Conservation (phyloP, 2,329 filamentous ascomycete species). For the Colletotrichum siamense region DNA sequence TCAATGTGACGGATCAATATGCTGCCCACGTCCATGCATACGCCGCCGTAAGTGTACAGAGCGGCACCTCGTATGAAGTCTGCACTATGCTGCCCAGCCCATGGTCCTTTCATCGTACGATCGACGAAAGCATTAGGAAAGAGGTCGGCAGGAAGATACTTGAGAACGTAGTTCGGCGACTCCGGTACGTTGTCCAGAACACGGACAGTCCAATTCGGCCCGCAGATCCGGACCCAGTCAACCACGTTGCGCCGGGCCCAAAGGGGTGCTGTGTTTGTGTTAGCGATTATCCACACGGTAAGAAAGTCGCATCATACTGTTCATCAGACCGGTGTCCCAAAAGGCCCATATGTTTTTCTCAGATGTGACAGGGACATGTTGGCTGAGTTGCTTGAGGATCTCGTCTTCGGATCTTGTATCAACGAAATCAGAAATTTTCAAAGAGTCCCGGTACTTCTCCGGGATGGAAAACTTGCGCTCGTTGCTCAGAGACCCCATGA, state of each 20-base stretch:
- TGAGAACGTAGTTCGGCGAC: slow-evolving; percentile 39
- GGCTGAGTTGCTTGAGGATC: slow-evolving; percentile 33
- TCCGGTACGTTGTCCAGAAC: slow-evolving; percentile 41
- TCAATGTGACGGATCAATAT: slow-evolving; percentile 46
- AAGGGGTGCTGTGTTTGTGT: neutral
- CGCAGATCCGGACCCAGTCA: slow-evolving; percentile 41
- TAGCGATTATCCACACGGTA: neutral
- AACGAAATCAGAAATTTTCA: neutral
- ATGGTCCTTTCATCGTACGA: slow-evolving; percentile 47
- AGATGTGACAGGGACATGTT: slow-evolving; percentile 33
- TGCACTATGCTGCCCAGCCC: slow-evolving; percentile 47
- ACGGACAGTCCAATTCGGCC: slow-evolving; percentile 43
- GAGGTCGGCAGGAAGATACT: slow-evolving; percentile 37
- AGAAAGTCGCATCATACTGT: slow-evolving; percentile 29
- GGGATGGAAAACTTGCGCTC: neutral
- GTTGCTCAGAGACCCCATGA: neutral
- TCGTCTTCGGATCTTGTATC: slow-evolving; percentile 20
- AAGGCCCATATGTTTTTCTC: slow-evolving; percentile 50
- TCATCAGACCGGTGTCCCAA: slow-evolving; percentile 41
- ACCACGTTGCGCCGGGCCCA: slow-evolving; percentile 41
- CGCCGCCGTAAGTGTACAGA: slow-evolving; percentile 44
- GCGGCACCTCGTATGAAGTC: slow-evolving; percentile 51
- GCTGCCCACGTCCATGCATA: slow-evolving; percentile 48
- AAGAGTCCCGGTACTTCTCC: neutral
- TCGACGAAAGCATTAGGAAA: slow-evolving; percentile 47